Base-by-base conservation (phyloP, 495 filamentous ascomycete species). In the Pyronema omphalodes region DNA sequence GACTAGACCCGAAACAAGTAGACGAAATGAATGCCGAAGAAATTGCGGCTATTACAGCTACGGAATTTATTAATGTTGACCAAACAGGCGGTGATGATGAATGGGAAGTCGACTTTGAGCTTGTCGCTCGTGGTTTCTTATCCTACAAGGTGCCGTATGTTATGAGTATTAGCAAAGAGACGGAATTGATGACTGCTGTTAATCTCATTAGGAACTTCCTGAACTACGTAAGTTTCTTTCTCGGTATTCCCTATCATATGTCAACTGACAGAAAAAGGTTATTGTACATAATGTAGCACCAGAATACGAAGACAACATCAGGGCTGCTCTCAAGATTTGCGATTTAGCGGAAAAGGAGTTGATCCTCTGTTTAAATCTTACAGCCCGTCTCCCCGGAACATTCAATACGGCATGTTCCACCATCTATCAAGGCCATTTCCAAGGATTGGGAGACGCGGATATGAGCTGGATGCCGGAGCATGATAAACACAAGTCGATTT, bases 51-150 rank as follows among this genome's bases (percentile, higher is more conserved):
- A 73, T 79, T 56, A 72, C 71, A 19, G 78, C 82, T 14, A 77
- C 72, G 17, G 75, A 83, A 56, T 76, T 73, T 44, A 70, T 84
- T 34, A 66, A 68, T 44, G 69, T 84, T 37, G 66, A 67, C 8
- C 64, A 69, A 14, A 58, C 52, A 47, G 39, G 44, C 35, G 69
- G 76, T 45, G 62, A 70, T 44, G 67, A 70, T 37, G 66, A 77
- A n/a, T 86, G 85, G 74, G 71, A 73, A 3, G 76, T 99, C 7
- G 85, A 94, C 59, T 96, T 95, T 53, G 73, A 81, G 52, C 76
- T 74, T 44, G 77, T 94, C 36, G 80, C 73, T 0, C 78, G 81
- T 46, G 87, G 82, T 1, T 96, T 84, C 64, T 66, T 95, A 84
- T 93, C 55, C 19, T 37, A 62, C 29, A 59, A 52, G 36, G 62